These are phyloP conservation scores for Nicotiana paniculata DNA, from an alignment of 257 asterid genomes.

Conservation along the genomic window DNA sequence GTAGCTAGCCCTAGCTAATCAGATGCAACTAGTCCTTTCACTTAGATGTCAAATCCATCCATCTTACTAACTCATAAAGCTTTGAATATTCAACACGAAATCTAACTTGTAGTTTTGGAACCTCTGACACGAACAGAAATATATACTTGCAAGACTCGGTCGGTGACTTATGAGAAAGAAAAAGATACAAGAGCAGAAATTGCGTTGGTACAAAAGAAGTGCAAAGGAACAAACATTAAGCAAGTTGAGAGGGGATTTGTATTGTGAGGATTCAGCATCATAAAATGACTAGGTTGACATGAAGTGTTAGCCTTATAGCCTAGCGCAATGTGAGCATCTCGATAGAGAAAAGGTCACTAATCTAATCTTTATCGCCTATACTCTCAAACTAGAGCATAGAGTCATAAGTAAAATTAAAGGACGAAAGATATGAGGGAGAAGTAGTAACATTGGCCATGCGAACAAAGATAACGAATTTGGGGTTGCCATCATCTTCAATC, in stretches of 20 bases:
- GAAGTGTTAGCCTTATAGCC: too few relatives aligned
- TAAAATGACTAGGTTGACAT: too few relatives aligned
- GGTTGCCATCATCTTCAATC: conserved; percentile 98
- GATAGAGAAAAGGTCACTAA: not conserved
- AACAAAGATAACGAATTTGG: conserved; percentile 78
- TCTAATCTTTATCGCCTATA: not conserved
- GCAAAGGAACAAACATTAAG: not conserved
- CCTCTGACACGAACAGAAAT: not conserved
- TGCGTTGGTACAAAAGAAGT: not conserved
- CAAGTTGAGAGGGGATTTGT: too few relatives aligned
- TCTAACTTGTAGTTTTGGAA: not conserved
- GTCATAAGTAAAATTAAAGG: not conserved
- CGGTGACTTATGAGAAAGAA: not conserved
- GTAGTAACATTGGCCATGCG: conserved; percentile 77
- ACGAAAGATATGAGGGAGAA: not conserved
- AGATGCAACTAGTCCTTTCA: not conserved
- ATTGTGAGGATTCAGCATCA: too few relatives aligned
- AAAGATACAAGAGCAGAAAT: not conserved
- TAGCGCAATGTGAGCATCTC: too few relatives aligned
- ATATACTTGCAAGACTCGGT: not conserved
- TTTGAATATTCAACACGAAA: not conserved
- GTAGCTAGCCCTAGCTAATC: not conserved
- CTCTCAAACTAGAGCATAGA: not conserved
- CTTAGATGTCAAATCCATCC: not conserved
- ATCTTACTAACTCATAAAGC: not conserved